These are phyloP conservation scores for Penicillium manginii DNA, from an alignment of 495 filamentous ascomycete genomes.

Conservation along the genomic window DNA sequence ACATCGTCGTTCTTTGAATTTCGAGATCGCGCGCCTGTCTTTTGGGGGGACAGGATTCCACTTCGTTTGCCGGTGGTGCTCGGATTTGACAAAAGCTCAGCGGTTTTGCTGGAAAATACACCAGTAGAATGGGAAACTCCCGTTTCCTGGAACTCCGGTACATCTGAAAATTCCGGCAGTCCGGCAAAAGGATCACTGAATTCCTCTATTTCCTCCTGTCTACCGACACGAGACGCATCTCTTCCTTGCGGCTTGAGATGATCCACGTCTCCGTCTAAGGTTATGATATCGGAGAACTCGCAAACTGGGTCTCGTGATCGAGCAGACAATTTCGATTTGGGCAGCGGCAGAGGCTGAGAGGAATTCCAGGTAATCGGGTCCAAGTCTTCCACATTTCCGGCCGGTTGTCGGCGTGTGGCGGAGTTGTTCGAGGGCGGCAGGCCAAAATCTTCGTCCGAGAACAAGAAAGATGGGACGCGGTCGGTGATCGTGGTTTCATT, in stretches of 20 bases:
- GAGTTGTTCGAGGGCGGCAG: slow-evolving; percentile 28
- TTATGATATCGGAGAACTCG: slow-evolving; percentile 31
- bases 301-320: slow-evolving; percentile 7
- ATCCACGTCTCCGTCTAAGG: slow-evolving; percentile 43
- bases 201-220: slow-evolving; percentile 39
- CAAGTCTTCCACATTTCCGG: slow-evolving; percentile 35
- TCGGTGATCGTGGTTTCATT: slow-evolving; percentile 7
- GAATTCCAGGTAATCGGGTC: slow-evolving; percentile 62
- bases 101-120: slow-evolving; percentile 43
- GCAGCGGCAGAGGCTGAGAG: slow-evolving; percentile 33
- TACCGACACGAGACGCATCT: not conserved
- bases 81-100: slow-evolving; percentile 42
- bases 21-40: slow-evolving; percentile 3
- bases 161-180: slow-evolving; percentile 37
- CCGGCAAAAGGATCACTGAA: slow-evolving; percentile 41
- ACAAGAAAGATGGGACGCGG: slow-evolving; percentile 31
- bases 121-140: slow-evolving; percentile 12
- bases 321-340: slow-evolving; percentile 9
- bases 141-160: slow-evolving; percentile 18
- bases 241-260: slow-evolving; percentile 16
- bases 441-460: slow-evolving; percentile 43
- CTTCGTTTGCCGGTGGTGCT: slow-evolving; percentile 11
- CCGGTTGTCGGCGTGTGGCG: slow-evolving; percentile 9
- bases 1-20: slow-evolving; percentile 10
- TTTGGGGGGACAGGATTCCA: slow-evolving; percentile 10